phyloP scores from a whole-genome alignment of 2,329 filamentous ascomycete species.

The Elsinoe arachidis region DNA sequence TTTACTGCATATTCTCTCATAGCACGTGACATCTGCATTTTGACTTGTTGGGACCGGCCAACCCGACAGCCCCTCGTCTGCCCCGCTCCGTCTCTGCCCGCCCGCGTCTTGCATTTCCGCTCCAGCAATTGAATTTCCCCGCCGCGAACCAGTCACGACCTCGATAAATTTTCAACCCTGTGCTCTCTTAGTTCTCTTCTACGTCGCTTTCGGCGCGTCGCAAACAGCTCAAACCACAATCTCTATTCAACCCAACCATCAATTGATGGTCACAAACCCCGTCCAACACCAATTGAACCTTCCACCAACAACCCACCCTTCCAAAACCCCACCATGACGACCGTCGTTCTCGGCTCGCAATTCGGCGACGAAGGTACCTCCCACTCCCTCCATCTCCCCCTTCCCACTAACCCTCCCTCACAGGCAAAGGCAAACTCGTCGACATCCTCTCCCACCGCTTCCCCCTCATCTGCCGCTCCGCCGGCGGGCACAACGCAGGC shows the following conservation, averaged over 20 bases:
- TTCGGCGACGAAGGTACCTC: slow-evolving; percentile 48
- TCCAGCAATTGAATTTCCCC: background rate
- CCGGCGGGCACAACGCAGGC: slow-evolving; percentile 54
- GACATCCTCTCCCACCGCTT: slow-evolving; percentile 38
- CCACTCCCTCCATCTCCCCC: slow-evolving; percentile 19
- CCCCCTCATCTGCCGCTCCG: slow-evolving; percentile 49
- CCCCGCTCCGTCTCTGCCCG: slow-evolving; percentile 10
- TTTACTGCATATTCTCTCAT: too few species aligned
- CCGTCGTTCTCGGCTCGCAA: slow-evolving; percentile 51
- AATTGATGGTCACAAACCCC: slow-evolving; percentile 1
- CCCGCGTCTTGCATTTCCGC: too few species aligned
- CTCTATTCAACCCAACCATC: background rate
- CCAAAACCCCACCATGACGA: slow-evolving; percentile 32
- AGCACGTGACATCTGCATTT: too few species aligned
- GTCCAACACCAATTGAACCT: background rate
- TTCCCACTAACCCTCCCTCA: background rate
- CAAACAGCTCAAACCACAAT: background rate
- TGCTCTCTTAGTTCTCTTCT: background rate
- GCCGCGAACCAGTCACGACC: background rate
- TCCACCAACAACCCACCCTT: slow-evolving; percentile 5
- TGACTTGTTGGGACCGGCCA: background rate
- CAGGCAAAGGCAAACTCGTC: slow-evolving; percentile 49
- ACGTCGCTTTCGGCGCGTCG: slow-evolving; percentile 2
- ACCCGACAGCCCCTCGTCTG: background rate
- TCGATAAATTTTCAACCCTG: slow-evolving; percentile 4